A percentile compares a stretch with the other conserved stretches of the same genome.
Conservation (phyloP, 805 yeast genomes). For the Scheffersomyces spartinae region DNA sequence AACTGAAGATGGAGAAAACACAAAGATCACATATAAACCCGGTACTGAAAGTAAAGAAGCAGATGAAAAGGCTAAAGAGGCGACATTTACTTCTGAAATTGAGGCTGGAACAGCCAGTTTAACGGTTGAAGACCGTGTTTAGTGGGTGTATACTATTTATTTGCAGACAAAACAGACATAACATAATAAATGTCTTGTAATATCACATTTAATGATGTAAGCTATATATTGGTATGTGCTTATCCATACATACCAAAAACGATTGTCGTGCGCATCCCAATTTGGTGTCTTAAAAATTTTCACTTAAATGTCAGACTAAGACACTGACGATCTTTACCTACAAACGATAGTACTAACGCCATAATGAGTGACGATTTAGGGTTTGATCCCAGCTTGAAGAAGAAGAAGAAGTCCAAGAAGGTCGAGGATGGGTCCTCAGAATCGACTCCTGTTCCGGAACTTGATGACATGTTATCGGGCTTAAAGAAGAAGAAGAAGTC, state of each 20-base stretch:
- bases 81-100: no score
- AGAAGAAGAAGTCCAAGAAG: slow-evolving; percentile 60
- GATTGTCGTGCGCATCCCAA: no score
- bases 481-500: slow-evolving; percentile 73
- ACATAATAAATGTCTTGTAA: no score
- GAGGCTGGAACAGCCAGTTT: no score
- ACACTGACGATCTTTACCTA: slow-evolving; percentile 1
- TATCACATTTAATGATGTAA: no score
- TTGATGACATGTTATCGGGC: slow-evolving; percentile 59
- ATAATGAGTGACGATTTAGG: slow-evolving; percentile 41
- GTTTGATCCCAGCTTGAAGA: slow-evolving; percentile 65
- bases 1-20: slow-evolving; percentile 27
- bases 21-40: slow-evolving; percentile 31
- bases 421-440: slow-evolving; percentile 35
- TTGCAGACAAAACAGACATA: no score
- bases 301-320: no score
- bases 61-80: slow-evolving; percentile 22
- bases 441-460: slow-evolving; percentile 17
- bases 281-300: no score
- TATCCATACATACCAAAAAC: no score
- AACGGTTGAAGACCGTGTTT: no score
- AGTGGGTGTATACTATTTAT: no score
- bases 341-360: slow-evolving; percentile 2
- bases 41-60: slow-evolving; percentile 33
- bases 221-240: no score